phyloP scores from a whole-genome alignment of 2,329 filamentous ascomycete species.

The Aspergillus fructus region DNA sequence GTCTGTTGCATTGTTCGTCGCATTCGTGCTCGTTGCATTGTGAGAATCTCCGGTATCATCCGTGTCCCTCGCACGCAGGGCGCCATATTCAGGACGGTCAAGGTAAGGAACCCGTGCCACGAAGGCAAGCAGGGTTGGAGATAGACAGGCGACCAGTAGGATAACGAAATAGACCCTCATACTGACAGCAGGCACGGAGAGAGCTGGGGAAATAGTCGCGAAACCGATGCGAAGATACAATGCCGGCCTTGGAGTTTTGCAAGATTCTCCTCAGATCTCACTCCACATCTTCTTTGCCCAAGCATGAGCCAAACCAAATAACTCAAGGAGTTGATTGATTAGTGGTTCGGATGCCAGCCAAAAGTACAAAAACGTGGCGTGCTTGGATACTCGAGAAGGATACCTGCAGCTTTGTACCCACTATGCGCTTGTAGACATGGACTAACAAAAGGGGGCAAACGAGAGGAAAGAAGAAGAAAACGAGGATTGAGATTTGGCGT shows the following conservation, averaged over 20 bases:
- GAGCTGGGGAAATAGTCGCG: neutral
- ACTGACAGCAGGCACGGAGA: neutral
- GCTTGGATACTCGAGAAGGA: neutral
- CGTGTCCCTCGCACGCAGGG: constrained; percentile 6
- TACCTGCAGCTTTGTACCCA: constrained; percentile 5
- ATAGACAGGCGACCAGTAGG: constrained; percentile 14
- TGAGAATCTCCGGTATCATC: constrained; percentile 3
- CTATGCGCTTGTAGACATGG: constrained; percentile 14
- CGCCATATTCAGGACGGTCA: constrained; percentile 6
- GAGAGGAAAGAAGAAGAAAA: constrained; percentile 1
- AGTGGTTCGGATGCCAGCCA: constrained; percentile 3
- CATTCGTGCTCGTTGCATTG: constrained; percentile 5
- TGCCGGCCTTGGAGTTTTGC: constrained; percentile 2
- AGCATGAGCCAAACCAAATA: constrained; percentile 1
- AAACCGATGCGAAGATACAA: constrained; percentile 1
- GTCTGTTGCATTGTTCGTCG: constrained; percentile 12
- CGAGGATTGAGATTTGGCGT: constrained; percentile 7
- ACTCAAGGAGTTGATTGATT: neutral
- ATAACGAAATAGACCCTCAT: constrained; percentile 18
- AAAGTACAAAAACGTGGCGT: constrained; percentile 16
- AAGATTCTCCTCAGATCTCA: neutral
- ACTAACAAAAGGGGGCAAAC: neutral
- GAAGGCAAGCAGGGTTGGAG: constrained; percentile 14
- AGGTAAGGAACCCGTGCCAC: constrained; percentile 13
- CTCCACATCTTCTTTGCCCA: constrained; percentile 12